Percentiles rank a stretch among this genome's conserved stretches.
Conservation (phyloP, 2,329 filamentous ascomycete genomes). For the Xenosphaeropsis pyriputrescens region DNA sequence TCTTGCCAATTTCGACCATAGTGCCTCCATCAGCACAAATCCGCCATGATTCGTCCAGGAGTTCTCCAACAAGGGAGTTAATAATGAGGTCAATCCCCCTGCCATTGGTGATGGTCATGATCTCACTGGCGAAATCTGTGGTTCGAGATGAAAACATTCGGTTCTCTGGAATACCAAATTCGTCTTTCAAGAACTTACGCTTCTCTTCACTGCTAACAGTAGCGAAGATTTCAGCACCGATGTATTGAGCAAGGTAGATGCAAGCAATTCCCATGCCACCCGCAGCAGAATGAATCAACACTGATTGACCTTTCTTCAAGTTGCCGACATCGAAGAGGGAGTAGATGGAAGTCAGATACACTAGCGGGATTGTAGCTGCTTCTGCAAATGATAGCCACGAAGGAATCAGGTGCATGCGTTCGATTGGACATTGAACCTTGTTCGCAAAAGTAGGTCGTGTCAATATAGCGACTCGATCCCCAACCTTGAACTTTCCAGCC, state of each 20-base stretch:
- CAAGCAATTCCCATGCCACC: conserved; percentile 18
- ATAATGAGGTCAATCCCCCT: conserved; percentile 13
- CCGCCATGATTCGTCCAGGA: conserved; percentile 12
- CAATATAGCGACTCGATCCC: conserved; percentile 16
- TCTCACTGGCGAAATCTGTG: conserved; percentile 9
- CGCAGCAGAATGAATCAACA: conserved; percentile 18
- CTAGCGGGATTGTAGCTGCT: conserved; percentile 6
- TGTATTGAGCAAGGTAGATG: conserved; percentile 12
- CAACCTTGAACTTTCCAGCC: conserved; percentile 10
- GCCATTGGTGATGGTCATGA: conserved; percentile 8
- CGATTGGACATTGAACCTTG: conserved; percentile 8
- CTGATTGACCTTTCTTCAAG: conserved; percentile 7
- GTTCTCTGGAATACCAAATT: conserved; percentile 2
- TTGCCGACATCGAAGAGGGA: conserved; percentile 5
- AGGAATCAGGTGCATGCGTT: conserved; percentile 5
- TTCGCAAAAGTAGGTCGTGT: conserved; percentile 12
- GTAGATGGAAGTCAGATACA: conserved; percentile 6
- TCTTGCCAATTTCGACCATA: conserved; percentile 23
- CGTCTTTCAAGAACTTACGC: conserved; percentile 5
- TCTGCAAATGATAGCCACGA: conserved; percentile 4
- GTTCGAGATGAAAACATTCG: conserved; percentile 5
- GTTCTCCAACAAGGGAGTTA: conserved; percentile 11
- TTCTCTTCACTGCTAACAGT: conserved; percentile 9
- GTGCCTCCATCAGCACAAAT: conserved; percentile 20
- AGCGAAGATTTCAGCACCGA: conserved; percentile 13